These are phyloP conservation scores for Babesia divergens DNA, from an alignment of 169 alveolate genomes.

Conservation along the genomic window DNA sequence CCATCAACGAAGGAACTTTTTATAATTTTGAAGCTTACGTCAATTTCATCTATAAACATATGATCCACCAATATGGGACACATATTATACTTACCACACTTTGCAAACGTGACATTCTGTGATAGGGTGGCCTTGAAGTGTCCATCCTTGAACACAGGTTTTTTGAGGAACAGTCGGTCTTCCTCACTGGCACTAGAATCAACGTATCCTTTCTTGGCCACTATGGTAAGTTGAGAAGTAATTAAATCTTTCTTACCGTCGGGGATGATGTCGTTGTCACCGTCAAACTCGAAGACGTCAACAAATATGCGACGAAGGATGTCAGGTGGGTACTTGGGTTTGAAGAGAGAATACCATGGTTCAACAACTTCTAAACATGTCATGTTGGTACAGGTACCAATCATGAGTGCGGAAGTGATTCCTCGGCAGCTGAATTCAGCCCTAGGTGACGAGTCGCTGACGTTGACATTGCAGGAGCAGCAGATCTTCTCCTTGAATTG, in stretches of 20 bases:
- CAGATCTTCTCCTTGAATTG: constrained; percentile 7
- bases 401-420: not conserved
- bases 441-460: constrained; percentile 1
- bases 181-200: not conserved
- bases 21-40: constrained; percentile 4
- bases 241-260: constrained; percentile 19
- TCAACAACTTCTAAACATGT: constrained; percentile 49
- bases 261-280: constrained; percentile 31
- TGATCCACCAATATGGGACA: not conserved
- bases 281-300: constrained; percentile 43
- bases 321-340: constrained; percentile 48
- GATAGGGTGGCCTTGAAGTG: constrained; percentile 21
- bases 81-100: not conserved
- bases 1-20: constrained; percentile 40
- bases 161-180: not conserved
- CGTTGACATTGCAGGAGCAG: constrained; percentile 47
- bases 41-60: constrained; percentile 26
- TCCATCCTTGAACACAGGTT: constrained; percentile 8
- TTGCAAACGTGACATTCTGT: not conserved
- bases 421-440: constrained; percentile 23
- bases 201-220: constrained; percentile 9
- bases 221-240: not conserved
- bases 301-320: constrained; percentile 14
- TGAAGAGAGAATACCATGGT: constrained; percentile 61
- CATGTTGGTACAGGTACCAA: constrained; percentile 17